Evolutionary conservation across 2,329 filamentous ascomycete genomes (phyloP), one percentile per base, ranked within the genome.

Genomic region (Fusarium nisikadoi): DNA sequence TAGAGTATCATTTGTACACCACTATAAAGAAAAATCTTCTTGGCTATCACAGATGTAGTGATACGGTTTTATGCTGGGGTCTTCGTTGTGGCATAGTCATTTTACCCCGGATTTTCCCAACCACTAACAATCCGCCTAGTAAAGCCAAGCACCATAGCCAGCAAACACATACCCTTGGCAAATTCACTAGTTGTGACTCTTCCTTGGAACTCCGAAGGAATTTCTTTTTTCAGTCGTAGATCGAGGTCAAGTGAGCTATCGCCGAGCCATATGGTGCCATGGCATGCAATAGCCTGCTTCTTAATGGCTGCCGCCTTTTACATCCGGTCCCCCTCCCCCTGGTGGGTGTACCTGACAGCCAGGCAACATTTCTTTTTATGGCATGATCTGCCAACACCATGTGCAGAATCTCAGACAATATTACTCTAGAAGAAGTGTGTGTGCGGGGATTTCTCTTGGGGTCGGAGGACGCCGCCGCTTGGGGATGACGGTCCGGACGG

Each of bases 321-420:
- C 61, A 72, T 42, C 70, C 71, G 71, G 65, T 69, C 70, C 59
- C 53, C 45, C 36, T 38, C 25, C 31, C 12, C 31, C n/a, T 23
- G 16, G n/a, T 35, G 10, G 41, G n/a, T 35, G 60, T 69, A 61
- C 53, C 71, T 62, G 58, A 45, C 55, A 75, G 63, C 31, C 38
- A 39, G 38, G 54, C 42, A 52, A 20, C 38, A 36, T 55, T 39
- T 60, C 25, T 46, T n/a, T 23, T 45, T 38, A 75, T 75, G 73
- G 69, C 62, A 75, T 71, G 73, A 75, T 75, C 55, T 67, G 38
- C 58, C 45, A 60, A 27, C 42, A 58, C 46, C 46, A 63, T 57
- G 46, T 59, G 56, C 55, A 53, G 62, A 42, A 68, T 52, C 67
- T 58, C 42, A 74, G 72, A 74, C 72, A 76, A 65, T 58, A 29